A percentile compares a stretch with the other conserved stretches of the same genome.
Evolutionary conservation across 1,284 basidiomycete genomes (phyloP).

Genomic region (Apiotrichum domesticum): DNA sequence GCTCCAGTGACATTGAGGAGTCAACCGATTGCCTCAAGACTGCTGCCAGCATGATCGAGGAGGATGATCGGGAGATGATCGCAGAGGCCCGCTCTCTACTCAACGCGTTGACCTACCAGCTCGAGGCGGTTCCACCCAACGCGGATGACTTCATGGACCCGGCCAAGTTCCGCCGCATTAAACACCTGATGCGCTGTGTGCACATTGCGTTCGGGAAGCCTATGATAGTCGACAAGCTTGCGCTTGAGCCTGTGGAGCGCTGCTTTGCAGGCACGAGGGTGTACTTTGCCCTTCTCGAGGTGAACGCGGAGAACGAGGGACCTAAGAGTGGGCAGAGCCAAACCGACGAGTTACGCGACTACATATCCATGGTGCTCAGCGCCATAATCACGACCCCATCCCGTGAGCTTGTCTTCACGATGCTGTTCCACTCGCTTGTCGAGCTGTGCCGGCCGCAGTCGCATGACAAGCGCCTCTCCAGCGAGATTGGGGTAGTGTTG

Average conservation of each 20-base stretch:
- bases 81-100: slow-evolving; percentile 57
- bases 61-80: slow-evolving; percentile 57
- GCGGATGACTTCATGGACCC: slow-evolving; percentile 65
- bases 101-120: slow-evolving; percentile 58
- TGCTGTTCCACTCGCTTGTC: slow-evolving; percentile 66
- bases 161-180: slow-evolving; percentile 81
- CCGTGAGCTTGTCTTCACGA: slow-evolving; percentile 88
- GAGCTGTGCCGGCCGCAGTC: slow-evolving; percentile 80
- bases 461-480: slow-evolving; percentile 69
- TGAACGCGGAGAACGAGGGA: slow-evolving; percentile 30
- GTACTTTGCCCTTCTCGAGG: slow-evolving; percentile 14
- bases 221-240: slow-evolving; percentile 8
- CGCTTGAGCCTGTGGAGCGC: slow-evolving; percentile 12
- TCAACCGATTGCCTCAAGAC: slow-evolving; percentile 93
- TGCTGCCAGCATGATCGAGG: slow-evolving; percentile 71
- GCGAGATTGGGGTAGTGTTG: slow-evolving; percentile 90
- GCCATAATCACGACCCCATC: slow-evolving; percentile 86
- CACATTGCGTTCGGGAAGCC: slow-evolving; percentile 13
- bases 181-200: slow-evolving; percentile 79
- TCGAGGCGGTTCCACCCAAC: slow-evolving; percentile 41
- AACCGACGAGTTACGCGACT: slow-evolving; percentile 82
- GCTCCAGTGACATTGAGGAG: slow-evolving; percentile 62
- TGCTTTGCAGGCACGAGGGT: slow-evolving; percentile 8
- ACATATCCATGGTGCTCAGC: slow-evolving; percentile 97
- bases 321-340: slow-evolving; percentile 28